Conservation (phyloP, 2,329 filamentous ascomycete genomes). For the Pseudogymnoascus sp. region DNA sequence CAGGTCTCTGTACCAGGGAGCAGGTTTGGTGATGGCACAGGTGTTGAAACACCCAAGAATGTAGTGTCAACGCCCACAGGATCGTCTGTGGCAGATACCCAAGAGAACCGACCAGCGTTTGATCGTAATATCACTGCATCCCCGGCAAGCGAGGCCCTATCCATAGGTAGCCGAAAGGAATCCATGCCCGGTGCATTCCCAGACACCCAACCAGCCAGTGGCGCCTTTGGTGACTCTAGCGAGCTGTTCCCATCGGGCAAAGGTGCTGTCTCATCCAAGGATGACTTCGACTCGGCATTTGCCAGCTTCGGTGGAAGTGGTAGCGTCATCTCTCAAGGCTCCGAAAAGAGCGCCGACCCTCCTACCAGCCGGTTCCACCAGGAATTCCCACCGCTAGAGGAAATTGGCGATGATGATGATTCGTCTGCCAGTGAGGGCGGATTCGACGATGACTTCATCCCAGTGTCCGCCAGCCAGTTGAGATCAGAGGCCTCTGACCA, state of each 20-base stretch:
- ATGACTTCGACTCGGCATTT: constrained; percentile 81
- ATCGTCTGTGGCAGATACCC: constrained; percentile 22
- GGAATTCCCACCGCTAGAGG: constrained; percentile 92
- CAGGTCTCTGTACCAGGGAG: constrained; percentile 67
- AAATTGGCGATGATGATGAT: constrained; percentile 74
- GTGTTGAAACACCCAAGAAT: constrained; percentile 32
- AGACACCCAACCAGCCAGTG: constrained; percentile 31
- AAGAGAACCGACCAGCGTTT: constrained; percentile 21
- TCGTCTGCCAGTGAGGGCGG: constrained; percentile 52
- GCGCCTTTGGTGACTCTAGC: constrained; percentile 49
- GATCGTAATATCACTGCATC: constrained; percentile 26
- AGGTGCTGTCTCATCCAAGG: constrained; percentile 42
- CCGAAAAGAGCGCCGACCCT: constrained; percentile 33
- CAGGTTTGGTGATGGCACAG: constrained; percentile 44
- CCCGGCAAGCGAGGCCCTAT: constrained; percentile 19
- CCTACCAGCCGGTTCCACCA: constrained; percentile 47
- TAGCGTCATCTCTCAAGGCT: constrained; percentile 42
- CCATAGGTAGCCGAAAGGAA: constrained; percentile 26
- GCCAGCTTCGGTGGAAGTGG: constrained; percentile 52
- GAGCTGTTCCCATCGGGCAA: constrained; percentile 33
- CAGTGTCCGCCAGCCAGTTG: constrained; percentile 35
- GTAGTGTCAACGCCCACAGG: constrained; percentile 25
- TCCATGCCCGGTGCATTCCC: constrained; percentile 45
- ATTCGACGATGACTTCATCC: constrained; percentile 89
- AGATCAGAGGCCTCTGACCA: constrained; percentile 21